These are phyloP conservation scores for Hansenula lynferdii DNA, from an alignment of 1,139 yeast genomes.

Conservation along the genomic window DNA sequence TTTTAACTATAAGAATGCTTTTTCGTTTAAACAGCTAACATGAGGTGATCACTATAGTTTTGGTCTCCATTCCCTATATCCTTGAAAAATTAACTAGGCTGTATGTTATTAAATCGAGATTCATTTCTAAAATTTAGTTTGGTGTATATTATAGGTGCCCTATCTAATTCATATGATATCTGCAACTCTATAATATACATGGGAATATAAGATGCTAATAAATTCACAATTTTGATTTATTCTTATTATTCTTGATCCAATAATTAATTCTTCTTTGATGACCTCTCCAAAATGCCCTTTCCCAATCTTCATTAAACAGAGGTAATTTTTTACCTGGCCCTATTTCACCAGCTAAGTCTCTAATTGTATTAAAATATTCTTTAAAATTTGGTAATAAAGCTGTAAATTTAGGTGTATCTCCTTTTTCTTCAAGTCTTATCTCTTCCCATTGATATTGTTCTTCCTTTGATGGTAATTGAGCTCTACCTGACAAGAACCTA, in stretches of 20 bases:
- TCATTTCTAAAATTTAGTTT: no score
- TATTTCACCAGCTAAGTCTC: conserved; percentile 3
- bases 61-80: no score
- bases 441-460: conserved; percentile 12
- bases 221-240: no score
- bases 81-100: no score
- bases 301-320: conserved; percentile 8
- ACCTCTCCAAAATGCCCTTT: conserved; percentile 7
- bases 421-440: not conserved
- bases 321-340: conserved; percentile 6
- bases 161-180: no score
- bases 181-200: no score
- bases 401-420: conserved; percentile 2
- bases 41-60: no score
- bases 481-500: conserved; percentile 19
- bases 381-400: conserved; percentile 7
- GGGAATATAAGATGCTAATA: no score
- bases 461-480: conserved; percentile 8
- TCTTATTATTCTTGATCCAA: conserved; percentile 7
- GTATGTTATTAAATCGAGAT: no score
- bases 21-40: no score
- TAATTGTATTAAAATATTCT: conserved; percentile 6
- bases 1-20: no score
- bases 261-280: conserved; percentile 9
- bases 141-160: no score